Base-by-base conservation (phyloP, 371 early-diverging fungal genomes). In the Dichotomocladium elegans region DNA sequence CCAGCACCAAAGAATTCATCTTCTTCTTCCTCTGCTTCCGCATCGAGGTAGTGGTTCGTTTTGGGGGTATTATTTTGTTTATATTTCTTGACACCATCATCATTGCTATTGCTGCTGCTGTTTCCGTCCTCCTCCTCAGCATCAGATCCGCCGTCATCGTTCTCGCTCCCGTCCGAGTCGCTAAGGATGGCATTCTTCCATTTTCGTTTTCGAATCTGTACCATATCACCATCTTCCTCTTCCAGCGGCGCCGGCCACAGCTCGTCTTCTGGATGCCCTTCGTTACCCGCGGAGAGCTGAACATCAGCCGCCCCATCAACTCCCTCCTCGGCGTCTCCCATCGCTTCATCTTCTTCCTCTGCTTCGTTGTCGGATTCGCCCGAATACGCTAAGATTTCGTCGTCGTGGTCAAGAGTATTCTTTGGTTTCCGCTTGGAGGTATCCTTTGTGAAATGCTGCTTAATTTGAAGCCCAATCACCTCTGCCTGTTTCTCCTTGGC, bases 11-110 rank as follows among this genome's bases (percentile, higher is more conserved):
- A 73, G 56, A 51, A 74, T 37, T 77, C 77, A 15, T 77, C 77
- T 24, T 77, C 77, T n/a, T 64, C 64, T 56, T 72, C 77, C 31
- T 69, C 68, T 11, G 77, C 77, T 64, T 77, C 77, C 29, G 69
- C 70, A 42, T 74, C 74, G 6, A 77, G 37, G 33, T 60, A 77
- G 26, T 61, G 55, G 29, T 45, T 62, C 41, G 44, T 24, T 25
- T 33, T 28, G 35, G 9, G 14, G 26, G 29, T 31, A 27, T 54
- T 37, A 25, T 31, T 30, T 22, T 1, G n/a, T n/a, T 8, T 37
- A 21, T 37, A 4, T 15, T 37, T 4, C 34, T 17, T 37, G 1
- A 12, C 6, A n/a, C 17, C 7, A 35, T 35, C 35, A 17, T 52
- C 60, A 35, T 59, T 57, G 9, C 41, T 41, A 35, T 55, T 14